Evolutionary conservation across 192 early-diverging fungal species (phyloP).

Genomic region (Coemansia sp.): DNA sequence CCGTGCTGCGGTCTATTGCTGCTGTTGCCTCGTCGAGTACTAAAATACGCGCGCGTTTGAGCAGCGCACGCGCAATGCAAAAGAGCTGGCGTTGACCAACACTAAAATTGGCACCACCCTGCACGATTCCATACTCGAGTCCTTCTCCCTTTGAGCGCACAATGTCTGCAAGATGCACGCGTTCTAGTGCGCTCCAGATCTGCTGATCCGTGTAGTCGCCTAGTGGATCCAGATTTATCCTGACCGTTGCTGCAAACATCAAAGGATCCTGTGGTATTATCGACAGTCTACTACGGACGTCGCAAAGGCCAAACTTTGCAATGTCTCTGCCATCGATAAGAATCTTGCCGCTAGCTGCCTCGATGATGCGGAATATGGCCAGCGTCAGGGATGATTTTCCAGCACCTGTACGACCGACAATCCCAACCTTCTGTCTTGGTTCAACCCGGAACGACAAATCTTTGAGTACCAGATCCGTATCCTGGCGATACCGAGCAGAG

Average conservation of each 20-base stretch:
- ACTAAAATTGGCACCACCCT: constrained; percentile 54
- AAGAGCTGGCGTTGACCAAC: constrained; percentile 61
- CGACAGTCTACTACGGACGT: constrained; percentile 68
- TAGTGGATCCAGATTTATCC: constrained; percentile 83
- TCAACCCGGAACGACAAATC: constrained; percentile 37
- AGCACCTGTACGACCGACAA: constrained; percentile 70
- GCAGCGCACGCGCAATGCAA: constrained; percentile 55
- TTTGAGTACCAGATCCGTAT: constrained; percentile 51
- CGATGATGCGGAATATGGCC: constrained; percentile 76
- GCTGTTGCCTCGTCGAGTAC: constrained; percentile 67
- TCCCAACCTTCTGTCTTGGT: constrained; percentile 60
- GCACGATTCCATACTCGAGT: constrained; percentile 29
- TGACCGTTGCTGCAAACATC: constrained; percentile 67
- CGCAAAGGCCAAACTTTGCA: constrained; percentile 64
- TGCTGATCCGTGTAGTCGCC: constrained; percentile 62
- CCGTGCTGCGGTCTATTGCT: constrained; percentile 44
- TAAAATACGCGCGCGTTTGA: constrained; percentile 51
- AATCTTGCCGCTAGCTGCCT: constrained; percentile 62
- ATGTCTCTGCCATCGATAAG: constrained; percentile 77
- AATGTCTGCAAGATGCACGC: constrained; percentile 53
- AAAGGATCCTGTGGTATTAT: constrained; percentile 82
- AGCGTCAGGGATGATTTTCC: constrained; percentile 75
- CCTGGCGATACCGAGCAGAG: constrained; percentile 56
- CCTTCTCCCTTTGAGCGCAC: constrained; percentile 23
- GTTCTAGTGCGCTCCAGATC: constrained; percentile 63